Base-by-base conservation (phyloP, 331 rosid genomes). In the Malus hybrid region DNA sequence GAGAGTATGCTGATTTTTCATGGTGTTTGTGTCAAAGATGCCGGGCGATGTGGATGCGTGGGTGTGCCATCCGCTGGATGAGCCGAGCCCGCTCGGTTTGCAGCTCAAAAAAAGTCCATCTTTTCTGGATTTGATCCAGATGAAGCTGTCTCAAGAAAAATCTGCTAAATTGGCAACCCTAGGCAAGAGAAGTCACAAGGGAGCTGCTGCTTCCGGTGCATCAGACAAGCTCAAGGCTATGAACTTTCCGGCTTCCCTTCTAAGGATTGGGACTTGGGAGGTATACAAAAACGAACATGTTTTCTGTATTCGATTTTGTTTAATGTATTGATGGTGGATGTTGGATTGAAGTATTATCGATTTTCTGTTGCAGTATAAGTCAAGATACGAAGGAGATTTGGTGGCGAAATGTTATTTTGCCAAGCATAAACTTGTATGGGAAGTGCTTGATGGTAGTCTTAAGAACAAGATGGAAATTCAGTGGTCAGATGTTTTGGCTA, bases 401-500 rank as follows among this genome's bases (percentile, higher is more conserved):
- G 99, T 95, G 72, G 97, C 93, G 4, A 95, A 95, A 81, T 95
- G 93, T 85, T 95, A 95, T 83, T 95, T 89, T 70, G 99, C 97
- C 4, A 95, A 92, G 81, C 97, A 92, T 77, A 95, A 90, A 86
- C 93, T 95, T 83, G 99, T 95, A 16, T 95, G 99, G 99, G 99
- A 95, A 81, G 91, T 95, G 57, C 99, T 95, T 77, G 93, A 90
- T 48, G 97, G 97, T 65, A 93, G 90, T 18, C 85, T 95, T 6
- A 95, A 95, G 85, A 95, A 96, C 76, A 95, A 95, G 82, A 95
- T 95, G 61, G 99, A 95, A 85, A 89, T 92, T 57, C 97, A 89
- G 67, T 95, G 99, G 99, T 84, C 96, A 12, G 93, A 95, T 83
- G 90, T 95, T 60, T 84, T 80, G 80, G 93, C 88, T 36, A 81